Evolutionary conservation across 164 flowering plant genomes (phyloP), one percentile per base, ranked within the genome.

Genomic region (Umbellularia californica): DNA sequence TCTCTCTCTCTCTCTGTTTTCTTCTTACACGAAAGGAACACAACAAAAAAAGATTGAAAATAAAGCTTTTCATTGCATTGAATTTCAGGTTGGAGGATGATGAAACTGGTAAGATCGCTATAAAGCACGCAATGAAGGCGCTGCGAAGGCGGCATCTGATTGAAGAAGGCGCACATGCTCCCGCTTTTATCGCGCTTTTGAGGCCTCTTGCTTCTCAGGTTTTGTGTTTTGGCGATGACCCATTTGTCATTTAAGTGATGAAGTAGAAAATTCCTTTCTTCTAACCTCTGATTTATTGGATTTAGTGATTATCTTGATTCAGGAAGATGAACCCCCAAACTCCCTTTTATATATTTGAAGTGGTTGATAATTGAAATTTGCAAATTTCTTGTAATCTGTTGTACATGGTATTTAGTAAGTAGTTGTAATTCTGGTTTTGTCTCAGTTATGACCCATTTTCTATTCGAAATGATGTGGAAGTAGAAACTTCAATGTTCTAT

Each of bases 111-210:
- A 77, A 62, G 76, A 84, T 74, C 25, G 94, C 98, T 14, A 90
- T 93, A 62, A 86, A 81, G 65, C 90, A 92, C 74, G 97, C 98
- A n/a, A 24, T 93, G 73, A 93, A 77, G 78, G 97, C 97, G 47
- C 85, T 95, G 25, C 77, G 87, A 70, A 86, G 89, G 83, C 89
- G 98, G 68, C 96, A 90, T 87, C 81, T 88, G 73, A 77, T 89
- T 1, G 99, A 95, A 81, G 98, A 93, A 83, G 99, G 87, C 14
- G 97, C 99, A 77, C 99, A 95, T 82, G 87, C 84, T 50, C 97
- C 99, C 0, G 97, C 96, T 69, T 70, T 87, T 19, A 25, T 70
- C 50, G 94, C 97, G 52, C 90, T 95, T 67, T 84, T 89, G 0
- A 76, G 78, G 73, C 97, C 96, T 20, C 64, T 90, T 25, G 70